A percentile compares a stretch with the other conserved stretches of the same genome.
Conservation (phyloP, 2,329 filamentous ascomycete species). For the Xylaria sp. region DNA sequence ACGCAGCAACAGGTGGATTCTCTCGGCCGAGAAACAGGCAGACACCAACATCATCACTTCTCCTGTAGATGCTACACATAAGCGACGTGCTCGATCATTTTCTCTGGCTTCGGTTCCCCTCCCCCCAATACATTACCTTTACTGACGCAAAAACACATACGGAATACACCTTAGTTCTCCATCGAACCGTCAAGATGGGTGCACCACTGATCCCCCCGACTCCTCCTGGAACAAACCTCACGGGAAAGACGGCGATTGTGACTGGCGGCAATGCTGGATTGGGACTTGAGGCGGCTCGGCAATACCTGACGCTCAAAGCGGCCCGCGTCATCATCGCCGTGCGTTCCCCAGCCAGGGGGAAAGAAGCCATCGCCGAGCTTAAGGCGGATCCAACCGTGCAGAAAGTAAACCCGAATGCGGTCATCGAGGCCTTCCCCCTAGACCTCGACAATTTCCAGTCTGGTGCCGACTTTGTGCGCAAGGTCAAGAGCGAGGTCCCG, state of each 20-base stretch:
- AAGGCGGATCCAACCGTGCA: constrained; percentile 8
- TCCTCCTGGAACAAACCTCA: constrained; percentile 7
- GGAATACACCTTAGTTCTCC: constrained; percentile 2
- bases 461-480: constrained; percentile 2
- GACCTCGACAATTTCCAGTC: constrained; percentile 18
- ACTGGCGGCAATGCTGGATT: constrained; percentile 19
- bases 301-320: constrained; percentile 12
- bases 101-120: neutral
- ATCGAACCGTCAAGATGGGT: constrained; percentile 10
- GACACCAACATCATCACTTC: neutral
- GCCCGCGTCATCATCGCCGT: constrained; percentile 14
- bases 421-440: constrained; percentile 12
- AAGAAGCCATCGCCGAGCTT: constrained; percentile 7
- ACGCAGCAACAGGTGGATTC: neutral
- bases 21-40: constrained; percentile 8
- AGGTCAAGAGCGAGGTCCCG: constrained; percentile 14
- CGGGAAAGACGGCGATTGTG: constrained; percentile 15
- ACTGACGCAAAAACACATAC: neutral
- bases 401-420: constrained; percentile 4
- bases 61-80: neutral
- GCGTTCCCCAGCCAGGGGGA: constrained; percentile 4
- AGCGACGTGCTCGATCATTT: neutral
- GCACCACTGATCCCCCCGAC: constrained; percentile 10
- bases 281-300: constrained; percentile 12
- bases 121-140: neutral